Evolutionary conservation across 257 asterid species (phyloP), one percentile per base, ranked within the genome.

Genomic region (Nicotiana sylvestris): DNA sequence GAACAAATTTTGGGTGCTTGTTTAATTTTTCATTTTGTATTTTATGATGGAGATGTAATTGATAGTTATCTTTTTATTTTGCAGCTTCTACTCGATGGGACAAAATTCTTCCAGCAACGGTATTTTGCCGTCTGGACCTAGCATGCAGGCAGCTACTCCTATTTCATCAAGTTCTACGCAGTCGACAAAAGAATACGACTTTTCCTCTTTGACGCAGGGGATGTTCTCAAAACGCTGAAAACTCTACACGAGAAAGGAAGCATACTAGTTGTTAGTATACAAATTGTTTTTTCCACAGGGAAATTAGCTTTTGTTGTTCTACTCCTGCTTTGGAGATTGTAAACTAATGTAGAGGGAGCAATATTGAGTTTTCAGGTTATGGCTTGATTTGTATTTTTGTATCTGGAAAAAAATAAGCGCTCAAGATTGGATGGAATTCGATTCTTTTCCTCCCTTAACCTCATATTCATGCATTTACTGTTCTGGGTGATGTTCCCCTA

Each of bases 181-280:
- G 88, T 58, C 94, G 0, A 92, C 90, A 81, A 93, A 91, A 88
- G 99, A 96, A 77, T 94, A 80, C 12, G 98, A 96, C 85, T 96
- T 96, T 85, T 96, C 99, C 86, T 94, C 99, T 17, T 87, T 96
- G 92, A 94, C 99, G 4, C 94, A 93, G 81, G 98, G 95, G 21
- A 89, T 94, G 65, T 94, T 96, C 90, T 81, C 97, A 16, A 96
- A 94, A 85, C 92, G 84, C 27, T 95, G 88, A 92, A 66, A 81
- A 16, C 21, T 55, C 46, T 12, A 57, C 21, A 21, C 49, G 43
- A 32, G 56, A 49, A 66, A 56, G 60, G 58, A 66, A 56, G 60
- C 18, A 51, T 77, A 83, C 18, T 78, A 66, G 85, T 70, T 84
- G 84, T 74, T 76, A 72, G 82, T 69, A 82, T 53, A 89, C 77